Conservation (phyloP, 805 yeast genomes). For the Komagataella pseudopastoris region DNA sequence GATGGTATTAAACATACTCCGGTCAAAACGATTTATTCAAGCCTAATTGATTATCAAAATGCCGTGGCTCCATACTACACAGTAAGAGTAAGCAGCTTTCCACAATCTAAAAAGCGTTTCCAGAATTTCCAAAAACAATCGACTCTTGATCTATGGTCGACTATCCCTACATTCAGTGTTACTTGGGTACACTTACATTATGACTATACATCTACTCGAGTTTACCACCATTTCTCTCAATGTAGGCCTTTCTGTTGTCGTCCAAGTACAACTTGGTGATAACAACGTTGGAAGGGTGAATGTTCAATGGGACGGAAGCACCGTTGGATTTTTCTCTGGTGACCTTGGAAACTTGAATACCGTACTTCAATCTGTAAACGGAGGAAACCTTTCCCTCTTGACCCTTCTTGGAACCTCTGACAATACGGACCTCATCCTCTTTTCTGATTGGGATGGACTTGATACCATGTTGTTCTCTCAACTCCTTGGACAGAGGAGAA, state of each 20-base stretch:
- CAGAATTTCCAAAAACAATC: background rate
- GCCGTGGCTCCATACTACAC: no score
- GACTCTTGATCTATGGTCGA: background rate
- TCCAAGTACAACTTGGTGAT: conserved; percentile 97
- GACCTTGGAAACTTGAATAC: conserved; percentile 94
- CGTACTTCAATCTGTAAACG: conserved; percentile 97
- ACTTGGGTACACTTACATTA: background rate
- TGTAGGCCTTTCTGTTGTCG: conserved; percentile 97
- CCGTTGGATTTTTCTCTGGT: conserved; percentile 97
- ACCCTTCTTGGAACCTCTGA: conserved; percentile 99
- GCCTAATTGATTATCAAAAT: no score
- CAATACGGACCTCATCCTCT: conserved; percentile 90
- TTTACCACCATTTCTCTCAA: conserved; percentile 96
- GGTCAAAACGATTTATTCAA: no score
- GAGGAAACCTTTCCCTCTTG: conserved; percentile 96
- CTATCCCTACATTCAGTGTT: background rate
- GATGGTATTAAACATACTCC: no score
- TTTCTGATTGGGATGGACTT: conserved; percentile 95
- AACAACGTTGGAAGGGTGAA: conserved; percentile 98
- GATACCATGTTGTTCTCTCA: conserved; percentile 93
- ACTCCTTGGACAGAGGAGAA: conserved; percentile 98
- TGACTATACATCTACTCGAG: conserved; percentile 47
- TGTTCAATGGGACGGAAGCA: conserved; percentile 92
- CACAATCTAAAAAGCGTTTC: background rate
- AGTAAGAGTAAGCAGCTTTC: background rate